Evolutionary conservation across 2,329 filamentous ascomycete genomes (phyloP).

Genomic region (Tolypocladium sp.): DNA sequence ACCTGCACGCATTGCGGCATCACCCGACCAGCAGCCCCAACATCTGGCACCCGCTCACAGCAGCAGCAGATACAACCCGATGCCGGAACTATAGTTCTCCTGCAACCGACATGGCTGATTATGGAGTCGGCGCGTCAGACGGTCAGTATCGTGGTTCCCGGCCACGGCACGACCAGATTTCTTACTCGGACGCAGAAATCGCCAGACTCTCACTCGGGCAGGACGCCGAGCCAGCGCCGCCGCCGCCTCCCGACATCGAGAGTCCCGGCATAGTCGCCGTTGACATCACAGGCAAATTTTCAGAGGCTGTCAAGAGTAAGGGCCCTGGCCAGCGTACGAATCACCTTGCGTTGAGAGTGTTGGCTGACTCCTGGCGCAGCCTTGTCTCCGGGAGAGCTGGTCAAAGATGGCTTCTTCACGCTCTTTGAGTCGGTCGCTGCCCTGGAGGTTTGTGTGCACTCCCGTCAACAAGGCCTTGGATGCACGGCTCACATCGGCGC

Average conservation of each 20-base stretch:
- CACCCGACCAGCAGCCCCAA: not conserved
- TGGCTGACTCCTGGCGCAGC: slow-evolving; percentile 38
- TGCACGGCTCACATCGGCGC: slow-evolving; percentile 2
- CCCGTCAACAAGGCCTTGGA: too few relatives aligned
- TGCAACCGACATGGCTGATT: slow-evolving; percentile 22
- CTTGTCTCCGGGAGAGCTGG: slow-evolving; percentile 68
- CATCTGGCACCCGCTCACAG: not conserved
- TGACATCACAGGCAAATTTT: slow-evolving; percentile 51
- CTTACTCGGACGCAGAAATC: slow-evolving; percentile 26
- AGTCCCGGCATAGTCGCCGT: slow-evolving; percentile 42
- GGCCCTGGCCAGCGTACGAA: not conserved
- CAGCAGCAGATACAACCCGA: not conserved
- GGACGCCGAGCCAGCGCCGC: slow-evolving; percentile 16
- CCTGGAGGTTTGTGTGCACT: slow-evolving; percentile 48
- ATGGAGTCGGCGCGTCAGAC: slow-evolving; percentile 23
- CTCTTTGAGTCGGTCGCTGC: slow-evolving; percentile 90
- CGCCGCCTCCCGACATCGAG: slow-evolving; percentile 30
- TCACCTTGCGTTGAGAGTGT: not conserved
- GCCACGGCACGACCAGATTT: slow-evolving; percentile 3
- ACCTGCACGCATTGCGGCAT: not conserved
- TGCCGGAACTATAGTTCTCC: slow-evolving; percentile 2
- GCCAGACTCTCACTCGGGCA: slow-evolving; percentile 30
- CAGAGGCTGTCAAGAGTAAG: slow-evolving; percentile 43
- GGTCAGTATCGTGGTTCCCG: slow-evolving; percentile 14
- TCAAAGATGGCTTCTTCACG: slow-evolving; percentile 92